Base-by-base conservation (phyloP, 2,329 filamentous ascomycete genomes). In the Colletotrichum destructivum region DNA sequence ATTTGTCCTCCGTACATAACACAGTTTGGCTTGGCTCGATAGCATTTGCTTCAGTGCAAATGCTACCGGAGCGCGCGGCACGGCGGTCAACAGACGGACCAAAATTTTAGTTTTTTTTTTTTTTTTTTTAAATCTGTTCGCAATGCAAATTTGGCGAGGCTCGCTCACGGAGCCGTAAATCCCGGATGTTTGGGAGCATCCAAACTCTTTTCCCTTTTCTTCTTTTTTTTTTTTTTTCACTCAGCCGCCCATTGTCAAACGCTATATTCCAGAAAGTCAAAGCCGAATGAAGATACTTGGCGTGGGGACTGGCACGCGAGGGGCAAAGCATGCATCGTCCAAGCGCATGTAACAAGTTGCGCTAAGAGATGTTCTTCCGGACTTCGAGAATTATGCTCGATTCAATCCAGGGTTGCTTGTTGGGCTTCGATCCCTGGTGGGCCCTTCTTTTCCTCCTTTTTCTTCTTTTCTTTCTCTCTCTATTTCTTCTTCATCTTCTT, bases 301-400 rank as follows among this genome's bases (percentile, higher is more conserved):
- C 12, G 40, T 55, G 54, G 31, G 46, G 26, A 42, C 54, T 26
- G 47, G 38, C 51, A 55, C 18, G 55, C 38, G 35, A 62, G 42
- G 38, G 56, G 63, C n/a, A 51, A 23, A 40, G 55, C 46, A n/a
- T 38, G 9, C 23, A n/a, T 21, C 18, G 52, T 56, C 66, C 66
- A 69, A 60, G 60, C 66, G 59, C 42, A 31, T 55, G 59, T 49
- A 31, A 54, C 46, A 64, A 51, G 62, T 26, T 38, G 57, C 51
- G 26, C 64, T 47, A 44, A 56, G 47, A 23, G 47, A 60, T 55
- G 59, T 64, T 72, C 69, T 55, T 69, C 44, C 16, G 40, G 46
- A 18, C 66, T 72, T 69, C 60, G 47, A 72, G 66, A 72, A 72
- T 31, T 38, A 55, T 59, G 60, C 65, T 61, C 52, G 60, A 72